Percentiles rank a stretch among this genome's conserved stretches.
phyloP scores from a whole-genome alignment of 345 rosid species.

The Pistacia atlantica region DNA sequence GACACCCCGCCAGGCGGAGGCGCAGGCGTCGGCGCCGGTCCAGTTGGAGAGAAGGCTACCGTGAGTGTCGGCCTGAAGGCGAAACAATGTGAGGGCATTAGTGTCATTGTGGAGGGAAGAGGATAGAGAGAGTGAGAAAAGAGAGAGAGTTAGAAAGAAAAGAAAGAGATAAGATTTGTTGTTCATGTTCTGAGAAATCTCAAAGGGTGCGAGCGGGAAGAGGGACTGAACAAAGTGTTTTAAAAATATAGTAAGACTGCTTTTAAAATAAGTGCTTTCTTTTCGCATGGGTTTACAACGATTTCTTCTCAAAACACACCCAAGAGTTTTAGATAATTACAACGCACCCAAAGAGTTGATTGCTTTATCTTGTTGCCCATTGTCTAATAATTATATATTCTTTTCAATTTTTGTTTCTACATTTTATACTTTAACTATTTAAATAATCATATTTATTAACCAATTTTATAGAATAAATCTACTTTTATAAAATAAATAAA shows the following conservation, averaged over 20 bases:
- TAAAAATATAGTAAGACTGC: constrained; percentile 10
- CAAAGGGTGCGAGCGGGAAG: constrained; percentile 46
- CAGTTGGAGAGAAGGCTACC: constrained; percentile 80
- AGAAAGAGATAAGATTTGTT: constrained; percentile 7
- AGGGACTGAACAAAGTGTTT: constrained; percentile 30
- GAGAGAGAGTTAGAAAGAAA: constrained; percentile 15
- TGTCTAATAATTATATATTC: no score
- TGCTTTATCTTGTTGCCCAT: no score
- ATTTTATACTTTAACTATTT: no score
- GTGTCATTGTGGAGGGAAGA: constrained; percentile 59
- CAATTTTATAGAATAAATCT: no score
- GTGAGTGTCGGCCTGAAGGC: constrained; percentile 76
- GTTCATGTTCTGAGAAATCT: constrained; percentile 16
- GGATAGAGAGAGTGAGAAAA: constrained; percentile 12
- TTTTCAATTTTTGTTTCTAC: no score
- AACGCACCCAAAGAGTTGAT: no score
- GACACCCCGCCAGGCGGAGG: constrained; percentile 76
- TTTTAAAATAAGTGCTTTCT: not conserved
- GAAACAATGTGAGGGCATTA: constrained; percentile 71
- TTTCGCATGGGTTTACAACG: no score
- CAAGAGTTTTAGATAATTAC: no score
- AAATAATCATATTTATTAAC: no score
- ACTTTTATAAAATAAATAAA: no score
- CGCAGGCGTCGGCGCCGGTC: constrained; percentile 73
- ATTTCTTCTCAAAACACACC: no score